Evolutionary conservation across 139 green algal species (phyloP).

Genomic region (Tetradesmus obliquus): DNA sequence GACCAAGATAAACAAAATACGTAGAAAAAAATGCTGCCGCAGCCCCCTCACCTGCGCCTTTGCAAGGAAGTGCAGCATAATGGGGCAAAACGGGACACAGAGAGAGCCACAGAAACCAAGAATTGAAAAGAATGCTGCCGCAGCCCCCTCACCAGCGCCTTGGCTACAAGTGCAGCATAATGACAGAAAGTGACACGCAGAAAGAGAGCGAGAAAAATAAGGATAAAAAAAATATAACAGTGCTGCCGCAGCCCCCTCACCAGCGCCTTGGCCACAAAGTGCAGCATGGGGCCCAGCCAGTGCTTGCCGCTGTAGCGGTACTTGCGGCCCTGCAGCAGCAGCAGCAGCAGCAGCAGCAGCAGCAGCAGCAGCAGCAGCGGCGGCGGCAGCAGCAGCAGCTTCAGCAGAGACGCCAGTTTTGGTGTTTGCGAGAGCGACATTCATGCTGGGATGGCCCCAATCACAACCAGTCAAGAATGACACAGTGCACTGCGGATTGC

Average conservation of each 20-base stretch:
- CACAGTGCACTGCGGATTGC: too few relatives aligned
- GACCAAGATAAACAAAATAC: not conserved
- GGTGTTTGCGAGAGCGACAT: not conserved
- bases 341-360: not conserved
- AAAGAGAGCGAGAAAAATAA: too few relatives aligned
- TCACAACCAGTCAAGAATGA: too few relatives aligned
- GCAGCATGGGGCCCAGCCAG: slow-evolving; percentile 36
- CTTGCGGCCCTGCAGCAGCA: slow-evolving; percentile 14
- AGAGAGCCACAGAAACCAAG: not conserved
- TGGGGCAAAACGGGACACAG: not conserved
- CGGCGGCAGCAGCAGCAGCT: not conserved
- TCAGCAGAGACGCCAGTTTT: not conserved
- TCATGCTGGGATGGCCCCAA: too few relatives aligned
- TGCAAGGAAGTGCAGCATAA: not conserved
- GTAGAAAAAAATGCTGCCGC: not conserved
- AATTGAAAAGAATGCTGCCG: not conserved
- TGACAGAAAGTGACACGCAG: not conserved
- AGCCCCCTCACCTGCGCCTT: not conserved
- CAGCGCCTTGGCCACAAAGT: slow-evolving; percentile 22
- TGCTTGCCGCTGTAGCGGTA: slow-evolving; percentile 45
- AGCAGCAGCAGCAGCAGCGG: not conserved
- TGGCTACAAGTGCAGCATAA: not conserved
- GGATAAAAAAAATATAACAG: not conserved
- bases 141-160: not conserved
- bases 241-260: not conserved